Base-by-base conservation (phyloP, 2,329 filamentous ascomycete genomes). In the Rutstroemia sydowiana region DNA sequence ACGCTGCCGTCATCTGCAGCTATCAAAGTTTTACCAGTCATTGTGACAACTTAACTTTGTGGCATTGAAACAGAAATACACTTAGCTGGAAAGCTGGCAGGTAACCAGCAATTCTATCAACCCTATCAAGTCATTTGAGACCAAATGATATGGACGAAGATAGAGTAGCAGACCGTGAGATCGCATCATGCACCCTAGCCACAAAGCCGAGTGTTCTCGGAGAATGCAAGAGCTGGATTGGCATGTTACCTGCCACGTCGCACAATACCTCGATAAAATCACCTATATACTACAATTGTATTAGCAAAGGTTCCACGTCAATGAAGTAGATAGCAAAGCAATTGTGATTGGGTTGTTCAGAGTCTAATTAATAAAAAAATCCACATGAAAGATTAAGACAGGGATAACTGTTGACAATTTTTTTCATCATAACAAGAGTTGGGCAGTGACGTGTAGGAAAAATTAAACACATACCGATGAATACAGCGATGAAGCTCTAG, bases 311-410 rank as follows among this genome's bases (percentile, higher is more conserved):
- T 46, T 40, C 42, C 18, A 46, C 21, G 28, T 46, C 8, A 23
- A n/a, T 36, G 16, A 37, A 46, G 45, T 18, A 40, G 46, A 46
- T 3, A 11, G 40, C 4, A 45, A 45, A 4, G 16, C 8, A 18
- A 16, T 21, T 51, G 32, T 23, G 31, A 14, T 46, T 31, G 46
- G 34, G 31, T 37, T 51, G 26, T 51, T 51, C 48, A 51, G 48
- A 51, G 48, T 51, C 48, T 51, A 51, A 51, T 51, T 51, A 51
- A 37, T 44, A 30, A 44, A 44, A 49, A 49, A 49, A 49, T 51
- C 48, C 48, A 51, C 48, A 51, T 51, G 42, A 36, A 39, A 39
- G 26, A 37, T 51, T 51, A 51, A 51, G 48, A 51, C 48, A 51
- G 48, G 48, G 48, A 51, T 51, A 51, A 51, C 48, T 51, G 48